A percentile compares a stretch with the other conserved stretches of the same genome.
Evolutionary conservation across 2,329 filamentous ascomycete genomes (phyloP).

Genomic region (Zymoseptoria pseudotritici): DNA sequence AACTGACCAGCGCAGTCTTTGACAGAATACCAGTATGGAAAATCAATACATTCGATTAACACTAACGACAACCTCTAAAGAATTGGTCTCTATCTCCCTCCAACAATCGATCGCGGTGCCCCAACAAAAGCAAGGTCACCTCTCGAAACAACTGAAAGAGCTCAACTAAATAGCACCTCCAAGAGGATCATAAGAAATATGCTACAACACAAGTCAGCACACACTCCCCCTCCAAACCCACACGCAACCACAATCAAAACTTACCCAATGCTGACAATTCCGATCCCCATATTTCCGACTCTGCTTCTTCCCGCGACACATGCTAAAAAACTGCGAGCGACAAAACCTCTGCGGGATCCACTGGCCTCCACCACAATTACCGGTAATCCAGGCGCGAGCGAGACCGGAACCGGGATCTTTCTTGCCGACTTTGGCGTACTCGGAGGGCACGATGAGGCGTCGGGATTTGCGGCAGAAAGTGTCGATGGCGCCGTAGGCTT

Average conservation of each 20-base stretch:
- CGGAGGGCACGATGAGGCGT: not conserved
- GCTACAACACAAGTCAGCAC: too few relatives aligned
- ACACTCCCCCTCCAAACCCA: too few relatives aligned
- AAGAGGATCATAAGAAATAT: too few relatives aligned
- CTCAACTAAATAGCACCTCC: too few relatives aligned
- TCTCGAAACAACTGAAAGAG: too few relatives aligned
- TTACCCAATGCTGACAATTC: not conserved
- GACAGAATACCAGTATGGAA: not conserved
- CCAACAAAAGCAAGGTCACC: too few relatives aligned
- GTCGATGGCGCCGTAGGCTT: conserved; percentile 1
- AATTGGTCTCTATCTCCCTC: too few relatives aligned
- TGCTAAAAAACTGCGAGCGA: not conserved
- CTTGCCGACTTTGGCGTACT: not conserved
- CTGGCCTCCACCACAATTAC: not conserved
- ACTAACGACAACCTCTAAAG: too few relatives aligned
- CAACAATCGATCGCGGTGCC: too few relatives aligned
- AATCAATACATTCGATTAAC: not conserved
- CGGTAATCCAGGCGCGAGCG: not conserved
- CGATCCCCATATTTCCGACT: not conserved
- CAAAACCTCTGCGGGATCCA: not conserved
- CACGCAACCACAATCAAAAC: not conserved
- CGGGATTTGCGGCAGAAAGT: not conserved
- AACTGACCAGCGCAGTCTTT: too few relatives aligned
- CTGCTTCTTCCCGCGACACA: not conserved
- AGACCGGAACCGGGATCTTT: not conserved